A percentile compares a stretch with the other conserved stretches of the same genome.
These are phyloP conservation scores for Wolfiporia cocos DNA, from an alignment of 1,284 basidiomycete species.

Conservation along the genomic window DNA sequence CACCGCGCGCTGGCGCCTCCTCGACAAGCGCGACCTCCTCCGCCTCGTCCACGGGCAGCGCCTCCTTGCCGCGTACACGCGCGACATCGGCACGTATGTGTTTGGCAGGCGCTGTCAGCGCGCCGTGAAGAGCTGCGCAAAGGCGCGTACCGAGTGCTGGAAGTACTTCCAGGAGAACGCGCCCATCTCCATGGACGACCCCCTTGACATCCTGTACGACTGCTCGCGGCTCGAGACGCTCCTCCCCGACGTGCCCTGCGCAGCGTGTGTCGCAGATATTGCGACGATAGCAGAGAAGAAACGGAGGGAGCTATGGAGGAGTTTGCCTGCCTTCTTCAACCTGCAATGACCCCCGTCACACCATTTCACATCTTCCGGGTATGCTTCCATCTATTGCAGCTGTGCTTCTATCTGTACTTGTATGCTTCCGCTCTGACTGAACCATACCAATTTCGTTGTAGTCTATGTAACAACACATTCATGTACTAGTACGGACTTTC, in stretches of 20 bases:
- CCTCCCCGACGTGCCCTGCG: conserved; percentile 24
- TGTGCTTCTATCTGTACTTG: neutral
- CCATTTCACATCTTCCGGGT: neutral
- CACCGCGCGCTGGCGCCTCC: conserved; percentile 25
- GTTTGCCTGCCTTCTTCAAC: conserved; percentile 26
- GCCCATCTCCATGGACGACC: conserved; percentile 28
- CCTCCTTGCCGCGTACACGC: conserved; percentile 25
- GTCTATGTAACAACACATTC: no score
- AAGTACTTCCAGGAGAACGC: conserved; percentile 30
- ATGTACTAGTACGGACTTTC: no score
- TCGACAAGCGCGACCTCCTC: conserved; percentile 27
- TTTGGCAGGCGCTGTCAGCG: conserved; percentile 24
- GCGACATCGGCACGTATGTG: conserved; percentile 25
- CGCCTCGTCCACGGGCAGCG: conserved; percentile 27
- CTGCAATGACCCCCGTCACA: conserved; percentile 13
- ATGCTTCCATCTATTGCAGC: neutral
- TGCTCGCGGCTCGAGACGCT: conserved; percentile 25
- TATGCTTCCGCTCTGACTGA: no score
- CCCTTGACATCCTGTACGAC: conserved; percentile 26
- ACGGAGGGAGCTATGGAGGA: conserved; percentile 26
- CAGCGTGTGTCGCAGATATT: conserved; percentile 22
- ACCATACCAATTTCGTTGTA: no score
- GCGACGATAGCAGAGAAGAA: conserved; percentile 24
- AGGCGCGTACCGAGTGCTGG: conserved; percentile 25
- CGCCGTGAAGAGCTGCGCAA: conserved; percentile 22